A percentile compares a stretch with the other conserved stretches of the same genome.
phyloP scores from a whole-genome alignment of 1,284 basidiomycete species.

The Sanghuangporus baumii region DNA sequence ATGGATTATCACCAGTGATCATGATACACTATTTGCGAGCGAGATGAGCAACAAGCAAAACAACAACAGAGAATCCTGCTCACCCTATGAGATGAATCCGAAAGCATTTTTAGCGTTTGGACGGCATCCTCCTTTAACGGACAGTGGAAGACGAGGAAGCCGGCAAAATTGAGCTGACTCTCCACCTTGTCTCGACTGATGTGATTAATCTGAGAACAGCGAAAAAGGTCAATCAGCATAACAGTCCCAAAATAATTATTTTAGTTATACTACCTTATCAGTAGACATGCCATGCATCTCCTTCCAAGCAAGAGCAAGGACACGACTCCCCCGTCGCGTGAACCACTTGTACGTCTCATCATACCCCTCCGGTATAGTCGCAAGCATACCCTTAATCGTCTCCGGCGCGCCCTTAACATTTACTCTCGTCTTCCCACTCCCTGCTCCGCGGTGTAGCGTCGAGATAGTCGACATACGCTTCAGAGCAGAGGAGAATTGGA shows the following conservation, averaged over 20 bases:
- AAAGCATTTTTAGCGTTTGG: conserved; percentile 84
- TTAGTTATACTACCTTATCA: conserved; percentile 42
- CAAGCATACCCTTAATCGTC: conserved; percentile 86
- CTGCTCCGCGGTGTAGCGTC: conserved; percentile 42
- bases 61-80: conserved; percentile 27
- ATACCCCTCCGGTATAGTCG: conserved; percentile 67
- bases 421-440: conserved; percentile 49
- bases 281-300: conserved; percentile 63
- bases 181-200: conserved; percentile 77
- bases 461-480: conserved; percentile 95
- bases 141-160: conserved; percentile 95
- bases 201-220: conserved; percentile 67
- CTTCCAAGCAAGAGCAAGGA: conserved; percentile 85
- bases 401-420: conserved; percentile 95
- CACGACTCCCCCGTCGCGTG: conserved; percentile 85
- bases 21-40: conserved; percentile 70
- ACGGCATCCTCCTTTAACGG: conserved; percentile 93
- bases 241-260: conserved; percentile 6
- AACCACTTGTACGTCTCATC: conserved; percentile 93
- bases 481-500: conserved; percentile 93
- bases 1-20: conserved; percentile 96
- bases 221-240: conserved; percentile 5
- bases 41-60: neutral
- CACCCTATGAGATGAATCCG: conserved; percentile 91
- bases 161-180: conserved; percentile 71